Percentiles rank a stretch among this genome's conserved stretches.
Evolutionary conservation across 2,329 filamentous ascomycete species (phyloP).

Genomic region (Gnomoniopsis smithogilvyi): DNA sequence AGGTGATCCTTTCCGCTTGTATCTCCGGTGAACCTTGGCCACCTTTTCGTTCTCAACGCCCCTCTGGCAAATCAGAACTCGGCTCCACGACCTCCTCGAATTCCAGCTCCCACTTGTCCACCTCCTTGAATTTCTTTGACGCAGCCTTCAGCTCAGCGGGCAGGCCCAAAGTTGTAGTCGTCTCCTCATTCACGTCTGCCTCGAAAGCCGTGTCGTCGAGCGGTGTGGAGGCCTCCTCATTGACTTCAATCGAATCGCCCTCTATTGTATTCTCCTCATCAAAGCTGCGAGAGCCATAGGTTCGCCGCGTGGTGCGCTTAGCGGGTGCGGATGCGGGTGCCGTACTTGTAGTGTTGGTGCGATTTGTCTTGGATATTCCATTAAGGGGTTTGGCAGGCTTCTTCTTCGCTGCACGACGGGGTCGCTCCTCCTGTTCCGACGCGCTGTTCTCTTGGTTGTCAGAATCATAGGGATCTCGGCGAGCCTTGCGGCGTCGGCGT

Average conservation of each 20-base stretch:
- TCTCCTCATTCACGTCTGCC: slow-evolving; percentile 27
- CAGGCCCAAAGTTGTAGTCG: slow-evolving; percentile 35
- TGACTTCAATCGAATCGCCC: slow-evolving; percentile 31
- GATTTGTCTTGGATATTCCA: slow-evolving; percentile 9
- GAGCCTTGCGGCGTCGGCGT: slow-evolving; percentile 42
- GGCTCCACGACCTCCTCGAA: slow-evolving; percentile 61
- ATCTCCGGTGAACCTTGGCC: background rate
- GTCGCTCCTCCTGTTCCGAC: slow-evolving; percentile 30
- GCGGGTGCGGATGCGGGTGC: background rate
- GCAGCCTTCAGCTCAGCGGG: slow-evolving; percentile 57
- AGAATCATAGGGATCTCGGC: slow-evolving; percentile 35
- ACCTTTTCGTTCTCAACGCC: slow-evolving; percentile 3
- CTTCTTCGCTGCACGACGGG: slow-evolving; percentile 36
- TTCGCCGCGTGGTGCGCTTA: slow-evolving; percentile 31
- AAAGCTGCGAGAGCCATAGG: slow-evolving; percentile 45
- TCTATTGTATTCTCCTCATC: slow-evolving; percentile 57
- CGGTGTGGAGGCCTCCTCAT: slow-evolving; percentile 38
- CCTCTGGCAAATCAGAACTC: slow-evolving; percentile 45
- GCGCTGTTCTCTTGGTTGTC: slow-evolving; percentile 47
- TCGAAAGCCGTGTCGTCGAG: slow-evolving; percentile 41
- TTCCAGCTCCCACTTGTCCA: slow-evolving; percentile 65
- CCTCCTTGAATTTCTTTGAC: slow-evolving; percentile 63
- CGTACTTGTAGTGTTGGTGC: background rate
- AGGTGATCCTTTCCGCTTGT: background rate
- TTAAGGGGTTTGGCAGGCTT: slow-evolving; percentile 14